phyloP scores from a whole-genome alignment of 176 grass and related monocot species.

The Cymbopogon citratus region DNA sequence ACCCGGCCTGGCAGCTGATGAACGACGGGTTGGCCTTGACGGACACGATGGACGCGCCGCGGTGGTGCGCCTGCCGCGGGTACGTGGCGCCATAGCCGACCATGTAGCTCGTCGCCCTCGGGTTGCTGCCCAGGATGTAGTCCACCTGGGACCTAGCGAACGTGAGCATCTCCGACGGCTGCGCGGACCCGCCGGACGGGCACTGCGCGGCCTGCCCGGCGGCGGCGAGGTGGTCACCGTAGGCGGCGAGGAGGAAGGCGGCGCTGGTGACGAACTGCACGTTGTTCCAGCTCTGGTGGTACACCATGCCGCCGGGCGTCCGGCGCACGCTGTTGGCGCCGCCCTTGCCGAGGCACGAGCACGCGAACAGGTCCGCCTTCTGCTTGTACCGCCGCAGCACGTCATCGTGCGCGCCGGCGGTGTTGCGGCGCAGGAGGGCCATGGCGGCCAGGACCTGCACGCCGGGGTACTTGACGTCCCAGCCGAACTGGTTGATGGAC shows the following conservation, averaged over 20 bases:
- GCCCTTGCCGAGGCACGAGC: conserved; percentile 64
- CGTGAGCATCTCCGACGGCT: conserved; percentile 42
- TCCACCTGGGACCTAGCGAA: conserved; percentile 83
- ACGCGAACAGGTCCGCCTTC: conserved; percentile 73
- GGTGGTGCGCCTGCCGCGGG: conserved; percentile 73
- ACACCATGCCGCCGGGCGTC: conserved; percentile 67
- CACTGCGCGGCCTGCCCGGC: conserved; percentile 23
- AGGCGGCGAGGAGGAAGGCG: conserved; percentile 64
- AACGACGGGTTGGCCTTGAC: conserved; percentile 42
- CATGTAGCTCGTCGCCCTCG: conserved; percentile 88
- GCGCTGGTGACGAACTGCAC: conserved; percentile 79
- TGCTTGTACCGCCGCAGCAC: conserved; percentile 60
- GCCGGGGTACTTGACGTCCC: conserved; percentile 90
- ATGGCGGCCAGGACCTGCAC: conserved; percentile 70
- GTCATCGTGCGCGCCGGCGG: conserved; percentile 18
- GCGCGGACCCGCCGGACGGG: not conserved
- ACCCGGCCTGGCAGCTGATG: conserved; percentile 68
- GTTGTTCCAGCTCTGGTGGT: conserved; percentile 81
- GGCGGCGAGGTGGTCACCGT: conserved; percentile 61
- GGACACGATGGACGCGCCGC: conserved; percentile 72
- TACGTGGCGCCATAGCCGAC: conserved; percentile 62
- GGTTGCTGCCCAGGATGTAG: conserved; percentile 77
- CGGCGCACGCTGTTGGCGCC: conserved; percentile 38
- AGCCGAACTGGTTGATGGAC: conserved; percentile 62
- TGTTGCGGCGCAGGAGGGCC: conserved; percentile 35